These are phyloP conservation scores for Naematelia aurantialba DNA, from an alignment of 768 basidiomycete genomes.

Conservation along the genomic window DNA sequence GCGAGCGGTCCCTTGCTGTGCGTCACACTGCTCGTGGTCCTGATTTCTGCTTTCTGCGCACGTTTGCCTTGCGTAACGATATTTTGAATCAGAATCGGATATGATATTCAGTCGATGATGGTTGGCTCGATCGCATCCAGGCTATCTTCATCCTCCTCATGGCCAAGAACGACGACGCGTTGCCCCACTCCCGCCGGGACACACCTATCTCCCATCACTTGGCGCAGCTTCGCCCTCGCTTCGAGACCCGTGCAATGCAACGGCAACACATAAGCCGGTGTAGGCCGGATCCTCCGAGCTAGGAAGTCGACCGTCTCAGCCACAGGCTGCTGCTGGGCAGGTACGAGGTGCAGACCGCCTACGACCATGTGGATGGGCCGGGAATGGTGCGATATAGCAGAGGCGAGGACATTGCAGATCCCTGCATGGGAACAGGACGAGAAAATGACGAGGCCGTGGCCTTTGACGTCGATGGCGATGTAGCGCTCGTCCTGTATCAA, in stretches of 20 bases:
- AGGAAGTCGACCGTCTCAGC: slow-evolving; percentile 69
- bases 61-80: not conserved
- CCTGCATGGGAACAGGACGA: slow-evolving; percentile 84
- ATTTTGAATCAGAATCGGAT: not conserved
- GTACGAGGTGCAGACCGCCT: slow-evolving; percentile 78
- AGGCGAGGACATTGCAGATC: slow-evolving; percentile 74
- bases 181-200: slow-evolving; percentile 75
- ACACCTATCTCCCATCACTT: slow-evolving; percentile 67
- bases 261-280: slow-evolving; percentile 68
- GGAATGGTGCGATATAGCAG: slow-evolving; percentile 62
- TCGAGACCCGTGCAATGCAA: slow-evolving; percentile 82
- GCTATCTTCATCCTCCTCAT: slow-evolving; percentile 5
- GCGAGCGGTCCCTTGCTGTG: too few relatives aligned
- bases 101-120: not conserved
- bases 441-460: slow-evolving; percentile 76
- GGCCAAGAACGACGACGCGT: slow-evolving; percentile 56
- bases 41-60: too few relatives aligned
- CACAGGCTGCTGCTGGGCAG: slow-evolving; percentile 64
- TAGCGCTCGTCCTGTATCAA: slow-evolving; percentile 81
- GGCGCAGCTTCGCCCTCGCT: slow-evolving; percentile 67
- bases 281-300: slow-evolving; percentile 59
- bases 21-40: too few relatives aligned
- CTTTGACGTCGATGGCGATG: slow-evolving; percentile 68
- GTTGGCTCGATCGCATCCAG: not conserved
- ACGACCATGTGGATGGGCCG: slow-evolving; percentile 78